Conservation (phyloP, 2,329 filamentous ascomycete species). For the Lizonia empirigonia region DNA sequence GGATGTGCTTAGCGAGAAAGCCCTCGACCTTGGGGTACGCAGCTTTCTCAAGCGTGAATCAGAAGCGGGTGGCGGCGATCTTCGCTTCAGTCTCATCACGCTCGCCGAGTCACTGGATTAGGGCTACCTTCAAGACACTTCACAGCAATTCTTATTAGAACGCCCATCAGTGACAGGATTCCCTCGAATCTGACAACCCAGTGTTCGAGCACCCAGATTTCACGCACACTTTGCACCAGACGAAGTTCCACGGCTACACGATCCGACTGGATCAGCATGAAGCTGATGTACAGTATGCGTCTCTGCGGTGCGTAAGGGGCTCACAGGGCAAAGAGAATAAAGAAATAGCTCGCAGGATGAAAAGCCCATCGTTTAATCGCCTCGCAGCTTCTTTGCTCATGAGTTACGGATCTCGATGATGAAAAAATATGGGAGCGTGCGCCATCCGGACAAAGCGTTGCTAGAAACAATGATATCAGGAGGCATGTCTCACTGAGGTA, state of each 20-base stretch:
- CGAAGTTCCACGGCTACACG: neutral
- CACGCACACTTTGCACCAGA: neutral
- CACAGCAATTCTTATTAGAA: neutral
- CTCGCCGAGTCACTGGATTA: slow-evolving; percentile 63
- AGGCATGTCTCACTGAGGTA: slow-evolving; percentile 6
- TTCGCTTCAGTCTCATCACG: slow-evolving; percentile 68
- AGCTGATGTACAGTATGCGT: neutral
- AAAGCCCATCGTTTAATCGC: neutral
- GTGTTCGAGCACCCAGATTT: neutral
- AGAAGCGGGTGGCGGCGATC: slow-evolving; percentile 60
- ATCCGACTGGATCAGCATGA: neutral
- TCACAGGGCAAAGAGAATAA: neutral
- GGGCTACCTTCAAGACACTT: neutral
- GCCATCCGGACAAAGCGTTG: neutral
- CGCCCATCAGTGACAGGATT: neutral
- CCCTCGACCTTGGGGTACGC: slow-evolving; percentile 71
- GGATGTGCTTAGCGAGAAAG: slow-evolving; percentile 68
- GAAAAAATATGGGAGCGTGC: neutral
- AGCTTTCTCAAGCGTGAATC: slow-evolving; percentile 64
- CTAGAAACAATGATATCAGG: neutral
- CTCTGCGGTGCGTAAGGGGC: neutral
- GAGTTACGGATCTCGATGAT: neutral
- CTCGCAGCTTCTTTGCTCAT: neutral
- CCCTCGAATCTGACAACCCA: neutral
- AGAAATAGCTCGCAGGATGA: neutral